phyloP scores from a whole-genome alignment of 495 filamentous ascomycete species.

The Copromyces sp. region DNA sequence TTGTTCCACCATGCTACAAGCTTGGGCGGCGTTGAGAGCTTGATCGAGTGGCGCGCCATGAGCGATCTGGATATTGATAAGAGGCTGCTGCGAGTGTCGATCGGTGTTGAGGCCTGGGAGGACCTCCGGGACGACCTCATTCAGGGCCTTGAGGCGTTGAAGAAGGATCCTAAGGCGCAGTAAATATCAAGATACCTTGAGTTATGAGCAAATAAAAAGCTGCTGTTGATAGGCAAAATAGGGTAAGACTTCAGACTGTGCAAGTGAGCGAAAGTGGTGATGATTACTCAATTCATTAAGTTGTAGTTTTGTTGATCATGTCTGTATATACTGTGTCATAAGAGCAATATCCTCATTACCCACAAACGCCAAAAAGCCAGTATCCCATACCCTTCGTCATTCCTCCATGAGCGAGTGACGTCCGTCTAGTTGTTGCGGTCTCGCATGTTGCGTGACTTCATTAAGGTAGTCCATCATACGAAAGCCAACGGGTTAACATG shows the following conservation, averaged over 20 bases:
- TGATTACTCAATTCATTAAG: not conserved
- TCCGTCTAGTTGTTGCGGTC: not conserved
- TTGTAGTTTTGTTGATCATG: constrained; percentile 1
- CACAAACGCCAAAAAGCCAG: not conserved
- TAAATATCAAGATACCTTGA: not conserved
- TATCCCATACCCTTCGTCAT: not conserved
- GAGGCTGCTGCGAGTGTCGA: constrained; percentile 66
- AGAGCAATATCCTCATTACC: not conserved
- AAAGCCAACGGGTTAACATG: not conserved
- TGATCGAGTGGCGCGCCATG: constrained; percentile 89
- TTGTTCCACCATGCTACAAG: constrained; percentile 94
- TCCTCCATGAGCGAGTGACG: constrained; percentile 2
- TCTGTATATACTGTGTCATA: not conserved
- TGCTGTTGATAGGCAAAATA: not conserved
- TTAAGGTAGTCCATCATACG: not conserved
- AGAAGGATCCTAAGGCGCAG: constrained; percentile 17
- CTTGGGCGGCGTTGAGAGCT: constrained; percentile 83
- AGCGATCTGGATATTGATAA: constrained; percentile 63
- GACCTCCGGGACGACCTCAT: constrained; percentile 72
- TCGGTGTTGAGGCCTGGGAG: constrained; percentile 81
- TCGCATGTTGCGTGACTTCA: not conserved
- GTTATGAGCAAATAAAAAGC: not conserved
- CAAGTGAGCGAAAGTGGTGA: not conserved
- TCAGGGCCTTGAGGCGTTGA: constrained; percentile 52
- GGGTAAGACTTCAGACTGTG: not conserved